phyloP scores from a whole-genome alignment of 1,284 basidiomycete species.

The Trichosporon ovoides region DNA sequence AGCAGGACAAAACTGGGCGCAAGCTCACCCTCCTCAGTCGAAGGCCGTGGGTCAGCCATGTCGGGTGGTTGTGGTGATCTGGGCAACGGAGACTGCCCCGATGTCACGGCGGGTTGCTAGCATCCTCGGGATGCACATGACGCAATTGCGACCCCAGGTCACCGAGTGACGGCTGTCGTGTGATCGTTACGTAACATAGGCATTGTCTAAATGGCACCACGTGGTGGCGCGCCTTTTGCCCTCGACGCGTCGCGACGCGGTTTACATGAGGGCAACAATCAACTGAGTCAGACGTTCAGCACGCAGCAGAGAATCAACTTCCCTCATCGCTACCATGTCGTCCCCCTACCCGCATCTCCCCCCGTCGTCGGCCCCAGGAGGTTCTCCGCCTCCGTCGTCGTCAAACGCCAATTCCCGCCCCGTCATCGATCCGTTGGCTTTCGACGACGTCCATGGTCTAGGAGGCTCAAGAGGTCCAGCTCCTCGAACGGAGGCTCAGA shows the following conservation, averaged over 20 bases:
- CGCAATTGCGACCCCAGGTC: constrained; percentile 4
- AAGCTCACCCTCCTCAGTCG: constrained; percentile 47
- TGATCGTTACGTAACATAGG: neutral
- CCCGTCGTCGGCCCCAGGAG: constrained; percentile 32
- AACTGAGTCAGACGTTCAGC: neutral
- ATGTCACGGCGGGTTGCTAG: neutral
- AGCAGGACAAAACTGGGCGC: neutral
- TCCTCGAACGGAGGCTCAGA: constrained; percentile 10
- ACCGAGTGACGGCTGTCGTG: neutral
- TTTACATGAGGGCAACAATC: constrained; percentile 1
- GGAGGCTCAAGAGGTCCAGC: constrained; percentile 24
- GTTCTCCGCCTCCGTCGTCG: constrained; percentile 28
- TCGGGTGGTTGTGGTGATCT: neutral
- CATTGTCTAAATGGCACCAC: neutral
- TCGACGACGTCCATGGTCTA: constrained; percentile 42
- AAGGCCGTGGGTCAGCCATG: constrained; percentile 45
- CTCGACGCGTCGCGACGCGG: constrained; percentile 5
- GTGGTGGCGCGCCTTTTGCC: constrained; percentile 2
- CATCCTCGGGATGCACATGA: neutral
- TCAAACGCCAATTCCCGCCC: constrained; percentile 30
- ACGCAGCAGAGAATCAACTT: neutral
- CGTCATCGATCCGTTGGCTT: constrained; percentile 37
- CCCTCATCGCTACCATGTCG: constrained; percentile 26
- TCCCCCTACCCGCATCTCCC: constrained; percentile 33
- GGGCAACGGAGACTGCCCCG: neutral